Evolutionary conservation across 2,329 filamentous ascomycete species (phyloP).

Genomic region (Alternaria viburni): DNA sequence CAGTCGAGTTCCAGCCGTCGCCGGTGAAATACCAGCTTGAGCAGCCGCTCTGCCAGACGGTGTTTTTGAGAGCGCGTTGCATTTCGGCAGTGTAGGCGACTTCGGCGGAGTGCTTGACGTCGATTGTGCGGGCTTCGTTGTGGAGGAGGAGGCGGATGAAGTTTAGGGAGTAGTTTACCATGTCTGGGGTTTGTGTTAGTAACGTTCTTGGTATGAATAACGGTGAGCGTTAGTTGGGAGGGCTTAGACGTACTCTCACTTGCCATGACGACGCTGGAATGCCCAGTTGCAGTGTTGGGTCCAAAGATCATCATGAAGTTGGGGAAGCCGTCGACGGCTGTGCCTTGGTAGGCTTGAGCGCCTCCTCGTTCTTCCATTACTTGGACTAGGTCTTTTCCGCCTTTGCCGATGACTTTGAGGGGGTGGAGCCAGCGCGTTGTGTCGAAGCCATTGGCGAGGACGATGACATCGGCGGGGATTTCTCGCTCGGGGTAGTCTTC

Average conservation of each 20-base stretch:
- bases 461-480: conserved; percentile 65
- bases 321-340: conserved; percentile 61
- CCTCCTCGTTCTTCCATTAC: conserved; percentile 67
- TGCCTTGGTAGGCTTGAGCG: conserved; percentile 66
- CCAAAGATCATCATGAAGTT: conserved; percentile 71
- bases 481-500: conserved; percentile 43
- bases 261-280: conserved; percentile 65
- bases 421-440: conserved; percentile 62
- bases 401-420: conserved; percentile 60
- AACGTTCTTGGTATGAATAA: too few relatives aligned
- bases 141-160: conserved; percentile 70
- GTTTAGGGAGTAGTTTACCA: conserved; percentile 65
- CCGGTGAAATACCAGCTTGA: conserved; percentile 73
- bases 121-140: conserved; percentile 94
- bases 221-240: background rate
- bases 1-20: conserved; percentile 82
- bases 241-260: conserved; percentile 54
- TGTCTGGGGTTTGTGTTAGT: conserved; percentile 42
- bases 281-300: conserved; percentile 68
- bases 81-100: conserved; percentile 63
- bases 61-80: conserved; percentile 52
- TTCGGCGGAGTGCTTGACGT: conserved; percentile 76
- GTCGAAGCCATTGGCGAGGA: conserved; percentile 68
- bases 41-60: conserved; percentile 60
- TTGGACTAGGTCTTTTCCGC: conserved; percentile 58